These are phyloP conservation scores for Leccinum solheimii DNA, from an alignment of 1,284 basidiomycete species.

Conservation along the genomic window DNA sequence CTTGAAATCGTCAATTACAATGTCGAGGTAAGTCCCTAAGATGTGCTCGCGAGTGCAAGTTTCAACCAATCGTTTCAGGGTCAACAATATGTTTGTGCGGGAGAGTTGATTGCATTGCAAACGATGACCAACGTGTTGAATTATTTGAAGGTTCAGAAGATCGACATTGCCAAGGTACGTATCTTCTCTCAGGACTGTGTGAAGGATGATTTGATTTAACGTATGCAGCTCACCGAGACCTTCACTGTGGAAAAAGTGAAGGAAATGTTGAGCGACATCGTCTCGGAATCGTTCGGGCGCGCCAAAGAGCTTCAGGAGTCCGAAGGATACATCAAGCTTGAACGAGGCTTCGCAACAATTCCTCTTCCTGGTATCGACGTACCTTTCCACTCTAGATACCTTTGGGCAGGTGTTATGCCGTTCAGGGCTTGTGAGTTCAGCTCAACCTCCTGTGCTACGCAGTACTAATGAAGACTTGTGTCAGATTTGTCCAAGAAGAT, in stretches of 20 bases:
- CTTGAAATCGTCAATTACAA: conserved; percentile 98
- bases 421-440: conserved; percentile 81
- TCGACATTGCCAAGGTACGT: conserved; percentile 88
- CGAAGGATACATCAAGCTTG: conserved; percentile 91
- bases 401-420: conserved; percentile 98
- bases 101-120: conserved; percentile 91
- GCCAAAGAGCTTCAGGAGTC: conserved; percentile 80
- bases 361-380: conserved; percentile 98
- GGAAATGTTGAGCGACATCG: conserved; percentile 89
- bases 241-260: conserved; percentile 87
- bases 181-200: background rate
- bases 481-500: conserved; percentile 97
- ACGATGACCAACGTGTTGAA: conserved; percentile 96
- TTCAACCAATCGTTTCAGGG: conserved; percentile 48
- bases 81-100: conserved; percentile 97
- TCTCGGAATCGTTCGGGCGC: conserved; percentile 78
- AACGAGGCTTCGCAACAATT: conserved; percentile 95
- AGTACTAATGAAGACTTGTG: conserved; percentile 22
- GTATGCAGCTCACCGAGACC: conserved; percentile 74
- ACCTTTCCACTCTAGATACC: conserved; percentile 97
- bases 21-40: conserved; percentile 69
- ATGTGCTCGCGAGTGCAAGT: background rate
- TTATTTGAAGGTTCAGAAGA: conserved; percentile 95
- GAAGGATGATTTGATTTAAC: conserved; percentile 5
- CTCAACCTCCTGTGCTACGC: conserved; percentile 9